Evolutionary conservation across 768 basidiomycete species (phyloP).

Genomic region (Tylopilus sp.): DNA sequence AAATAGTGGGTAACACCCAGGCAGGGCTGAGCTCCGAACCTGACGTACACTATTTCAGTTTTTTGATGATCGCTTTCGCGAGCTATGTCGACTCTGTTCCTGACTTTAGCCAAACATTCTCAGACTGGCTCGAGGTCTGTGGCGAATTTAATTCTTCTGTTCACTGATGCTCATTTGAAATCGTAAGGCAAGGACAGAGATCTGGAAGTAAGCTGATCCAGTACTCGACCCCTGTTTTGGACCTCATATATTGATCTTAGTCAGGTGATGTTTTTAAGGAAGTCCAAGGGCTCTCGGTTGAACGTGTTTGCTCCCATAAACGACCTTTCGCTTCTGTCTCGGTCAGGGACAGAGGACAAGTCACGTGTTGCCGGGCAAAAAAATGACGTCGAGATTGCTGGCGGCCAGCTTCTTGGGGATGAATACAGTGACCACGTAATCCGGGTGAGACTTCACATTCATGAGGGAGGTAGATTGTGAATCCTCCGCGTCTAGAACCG

Average conservation of each 20-base stretch:
- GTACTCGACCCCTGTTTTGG: neutral
- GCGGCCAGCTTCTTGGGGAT: slow-evolving; percentile 87
- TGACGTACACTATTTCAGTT: slow-evolving; percentile 45
- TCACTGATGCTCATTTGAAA: neutral
- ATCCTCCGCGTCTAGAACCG: slow-evolving; percentile 59
- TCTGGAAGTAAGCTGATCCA: slow-evolving; percentile 72
- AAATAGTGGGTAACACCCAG: slow-evolving; percentile 68
- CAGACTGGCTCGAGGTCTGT: slow-evolving; percentile 79
- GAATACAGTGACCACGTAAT: slow-evolving; percentile 96
- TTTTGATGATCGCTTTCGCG: slow-evolving; percentile 93
- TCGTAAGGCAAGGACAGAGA: slow-evolving; percentile 73
- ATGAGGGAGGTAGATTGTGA: neutral
- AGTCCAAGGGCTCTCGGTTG: slow-evolving; percentile 73
- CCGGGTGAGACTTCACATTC: slow-evolving; percentile 46
- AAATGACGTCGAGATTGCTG: slow-evolving; percentile 70
- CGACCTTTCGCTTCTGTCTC: slow-evolving; percentile 81
- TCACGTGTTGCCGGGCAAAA: slow-evolving; percentile 63
- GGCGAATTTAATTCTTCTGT: neutral
- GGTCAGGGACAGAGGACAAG: slow-evolving; percentile 54
- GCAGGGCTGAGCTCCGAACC: neutral
- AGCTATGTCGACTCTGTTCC: slow-evolving; percentile 76
- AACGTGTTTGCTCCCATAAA: slow-evolving; percentile 91
- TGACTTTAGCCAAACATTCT: slow-evolving; percentile 67
- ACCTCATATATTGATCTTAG: slow-evolving; percentile 35
- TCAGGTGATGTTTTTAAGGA: slow-evolving; percentile 83